Evolutionary conservation across 1,284 basidiomycete species (phyloP).

Genomic region (Porphyrellus sp.): DNA sequence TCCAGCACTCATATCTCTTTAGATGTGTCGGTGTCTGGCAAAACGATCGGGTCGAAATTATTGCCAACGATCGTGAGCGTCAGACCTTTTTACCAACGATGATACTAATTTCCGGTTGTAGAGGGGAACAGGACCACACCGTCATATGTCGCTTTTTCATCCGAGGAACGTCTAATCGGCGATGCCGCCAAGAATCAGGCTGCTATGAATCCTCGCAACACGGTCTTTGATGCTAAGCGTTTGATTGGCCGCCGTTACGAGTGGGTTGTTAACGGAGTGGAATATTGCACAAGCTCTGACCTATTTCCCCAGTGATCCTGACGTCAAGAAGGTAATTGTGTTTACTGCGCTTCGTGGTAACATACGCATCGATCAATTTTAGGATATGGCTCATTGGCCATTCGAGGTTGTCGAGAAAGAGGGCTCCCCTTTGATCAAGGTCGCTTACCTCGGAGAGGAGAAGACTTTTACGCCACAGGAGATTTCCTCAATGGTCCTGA

Average conservation of each 20-base stretch:
- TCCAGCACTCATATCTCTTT: constrained; percentile 22
- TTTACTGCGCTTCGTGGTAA: not conserved
- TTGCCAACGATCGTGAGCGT: constrained; percentile 88
- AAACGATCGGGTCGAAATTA: constrained; percentile 98
- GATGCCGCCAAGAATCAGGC: constrained; percentile 99
- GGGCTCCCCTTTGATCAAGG: constrained; percentile 94
- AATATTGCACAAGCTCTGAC: constrained; percentile 11
- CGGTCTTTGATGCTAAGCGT: constrained; percentile 96
- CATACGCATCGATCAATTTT: constrained; percentile 13
- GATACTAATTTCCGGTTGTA: constrained; percentile 32
- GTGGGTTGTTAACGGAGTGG: constrained; percentile 42
- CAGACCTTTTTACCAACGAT: constrained; percentile 3
- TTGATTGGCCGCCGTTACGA: constrained; percentile 96
- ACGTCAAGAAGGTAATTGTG: constrained; percentile 73
- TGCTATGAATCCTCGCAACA: constrained; percentile 95
- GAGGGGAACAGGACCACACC: constrained; percentile 99
- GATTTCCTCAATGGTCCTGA: constrained; percentile 98
- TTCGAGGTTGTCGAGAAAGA: constrained; percentile 93
- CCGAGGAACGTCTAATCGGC: constrained; percentile 97
- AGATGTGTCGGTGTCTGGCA: constrained; percentile 97
- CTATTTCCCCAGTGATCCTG: constrained; percentile 59
- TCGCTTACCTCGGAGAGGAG: constrained; percentile 89
- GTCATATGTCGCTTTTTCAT: constrained; percentile 98
- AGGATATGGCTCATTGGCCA: constrained; percentile 91
- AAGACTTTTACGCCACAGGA: constrained; percentile 97